Evolutionary conservation across 2,329 filamentous ascomycete species (phyloP).

Genomic region (Fusarium oxysporum): DNA sequence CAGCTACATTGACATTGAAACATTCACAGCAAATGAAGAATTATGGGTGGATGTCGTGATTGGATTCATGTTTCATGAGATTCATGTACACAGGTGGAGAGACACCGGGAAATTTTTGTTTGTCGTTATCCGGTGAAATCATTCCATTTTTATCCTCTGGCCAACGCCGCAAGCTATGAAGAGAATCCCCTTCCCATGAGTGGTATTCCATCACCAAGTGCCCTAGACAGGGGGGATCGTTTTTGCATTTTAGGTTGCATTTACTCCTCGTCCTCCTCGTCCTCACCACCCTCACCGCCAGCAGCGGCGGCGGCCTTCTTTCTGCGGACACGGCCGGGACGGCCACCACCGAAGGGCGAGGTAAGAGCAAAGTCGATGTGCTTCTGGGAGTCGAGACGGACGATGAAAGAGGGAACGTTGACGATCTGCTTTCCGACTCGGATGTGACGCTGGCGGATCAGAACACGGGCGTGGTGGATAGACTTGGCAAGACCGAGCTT

Average conservation of each 20-base stretch:
- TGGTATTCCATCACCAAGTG: constrained; percentile 51
- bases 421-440: constrained; percentile 99
- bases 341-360: constrained; percentile 97
- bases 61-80: constrained; percentile 38
- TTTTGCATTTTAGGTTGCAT: constrained; percentile 52
- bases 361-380: constrained; percentile 99
- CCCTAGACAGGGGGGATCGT: constrained; percentile 48
- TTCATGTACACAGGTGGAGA: constrained; percentile 44
- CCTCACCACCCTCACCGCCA: constrained; percentile 82
- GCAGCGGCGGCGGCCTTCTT: constrained; percentile 99
- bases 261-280: constrained; percentile 86
- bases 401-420: constrained; percentile 99
- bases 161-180: constrained; percentile 65
- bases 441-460: constrained; percentile 99
- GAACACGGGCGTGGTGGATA: constrained; percentile 99
- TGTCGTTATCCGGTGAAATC: constrained; percentile 50
- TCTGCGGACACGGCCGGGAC: constrained; percentile 96
- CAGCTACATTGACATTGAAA: not conserved
- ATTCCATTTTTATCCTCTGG: constrained; percentile 61
- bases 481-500: constrained; percentile 99
- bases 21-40: constrained; percentile 22
- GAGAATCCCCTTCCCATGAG: constrained; percentile 55
- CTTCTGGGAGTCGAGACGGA: constrained; percentile 99
- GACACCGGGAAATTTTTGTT: constrained; percentile 37
- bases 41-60: constrained; percentile 23